These are phyloP conservation scores for Curvularia hawaiiensis DNA, from an alignment of 2,329 filamentous ascomycete genomes.

Conservation along the genomic window DNA sequence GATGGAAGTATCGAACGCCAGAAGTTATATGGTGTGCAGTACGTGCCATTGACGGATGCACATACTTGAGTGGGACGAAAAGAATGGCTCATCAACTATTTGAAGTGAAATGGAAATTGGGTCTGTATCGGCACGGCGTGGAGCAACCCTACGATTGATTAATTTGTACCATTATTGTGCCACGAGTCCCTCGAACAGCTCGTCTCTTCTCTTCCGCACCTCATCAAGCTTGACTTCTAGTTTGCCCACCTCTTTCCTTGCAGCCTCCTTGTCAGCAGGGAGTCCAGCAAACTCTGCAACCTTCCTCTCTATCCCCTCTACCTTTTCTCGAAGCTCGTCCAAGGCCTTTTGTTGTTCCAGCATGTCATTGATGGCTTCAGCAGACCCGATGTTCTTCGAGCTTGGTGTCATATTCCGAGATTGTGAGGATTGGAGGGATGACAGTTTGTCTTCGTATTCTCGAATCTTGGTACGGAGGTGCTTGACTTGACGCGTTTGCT, in stretches of 20 bases:
- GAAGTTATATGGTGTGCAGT: constrained; percentile 72
- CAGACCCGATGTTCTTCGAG: constrained; percentile 45
- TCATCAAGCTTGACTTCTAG: constrained; percentile 67
- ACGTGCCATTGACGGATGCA: constrained; percentile 78
- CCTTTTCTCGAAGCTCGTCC: constrained; percentile 61
- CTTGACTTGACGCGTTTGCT: constrained; percentile 74
- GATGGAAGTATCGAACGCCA: constrained; percentile 61
- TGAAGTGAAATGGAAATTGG: neutral
- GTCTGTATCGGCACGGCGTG: neutral
- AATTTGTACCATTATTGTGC: constrained; percentile 43
- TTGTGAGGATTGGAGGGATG: constrained; percentile 45
- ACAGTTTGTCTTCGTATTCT: constrained; percentile 60
- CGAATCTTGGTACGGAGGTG: constrained; percentile 68
- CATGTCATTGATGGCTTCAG: constrained; percentile 62
- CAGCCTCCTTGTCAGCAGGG: constrained; percentile 71
- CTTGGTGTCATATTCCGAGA: constrained; percentile 26
- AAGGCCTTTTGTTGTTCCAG: constrained; percentile 67
- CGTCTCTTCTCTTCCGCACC: constrained; percentile 69
- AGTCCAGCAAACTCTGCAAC: constrained; percentile 72
- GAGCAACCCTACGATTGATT: neutral
- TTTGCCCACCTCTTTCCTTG: constrained; percentile 71
- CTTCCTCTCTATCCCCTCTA: constrained; percentile 65
- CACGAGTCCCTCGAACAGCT: constrained; percentile 74
- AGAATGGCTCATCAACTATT: neutral
- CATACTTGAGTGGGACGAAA: constrained; percentile 45